These are phyloP conservation scores for Nigrospora osmanthi DNA, from an alignment of 2,329 filamentous ascomycete species.

Conservation along the genomic window DNA sequence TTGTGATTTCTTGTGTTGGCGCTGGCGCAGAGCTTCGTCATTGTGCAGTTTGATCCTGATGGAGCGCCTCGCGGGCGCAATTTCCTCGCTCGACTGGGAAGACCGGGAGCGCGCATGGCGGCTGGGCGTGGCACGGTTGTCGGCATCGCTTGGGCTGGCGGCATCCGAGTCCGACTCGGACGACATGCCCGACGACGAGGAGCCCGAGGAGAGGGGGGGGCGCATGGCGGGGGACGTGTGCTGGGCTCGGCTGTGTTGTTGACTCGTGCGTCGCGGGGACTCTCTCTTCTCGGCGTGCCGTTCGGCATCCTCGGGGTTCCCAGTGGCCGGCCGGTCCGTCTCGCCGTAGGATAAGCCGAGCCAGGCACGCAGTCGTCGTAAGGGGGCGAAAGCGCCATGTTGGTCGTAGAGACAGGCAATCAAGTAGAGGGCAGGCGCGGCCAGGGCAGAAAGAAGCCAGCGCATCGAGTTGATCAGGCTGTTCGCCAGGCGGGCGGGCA, in stretches of 20 bases:
- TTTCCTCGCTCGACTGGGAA: slow-evolving; percentile 51
- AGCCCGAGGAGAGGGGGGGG: slow-evolving; percentile 31
- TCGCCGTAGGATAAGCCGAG: slow-evolving; percentile 25
- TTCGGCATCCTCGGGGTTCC: slow-evolving; percentile 22
- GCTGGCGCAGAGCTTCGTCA: slow-evolving; percentile 63
- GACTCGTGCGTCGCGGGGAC: slow-evolving; percentile 10
- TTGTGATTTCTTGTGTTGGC: slow-evolving; percentile 60
- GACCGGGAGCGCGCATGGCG: slow-evolving; percentile 60
- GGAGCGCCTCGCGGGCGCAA: slow-evolving; percentile 62
- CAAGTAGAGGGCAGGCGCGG: slow-evolving; percentile 74
- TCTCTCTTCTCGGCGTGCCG: slow-evolving; percentile 21
- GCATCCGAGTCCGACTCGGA: slow-evolving; percentile 65
- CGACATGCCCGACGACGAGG: slow-evolving; percentile 56
- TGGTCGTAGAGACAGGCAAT: slow-evolving; percentile 79
- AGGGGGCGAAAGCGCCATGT: slow-evolving; percentile 68
- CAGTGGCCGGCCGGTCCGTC: slow-evolving; percentile 40
- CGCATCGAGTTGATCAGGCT: slow-evolving; percentile 69
- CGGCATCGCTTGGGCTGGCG: slow-evolving; percentile 22
- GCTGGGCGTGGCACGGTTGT: slow-evolving; percentile 17
- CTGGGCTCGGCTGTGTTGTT: slow-evolving; percentile 12
- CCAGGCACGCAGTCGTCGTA: slow-evolving; percentile 63
- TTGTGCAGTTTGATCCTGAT: slow-evolving; percentile 87
- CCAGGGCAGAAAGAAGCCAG: slow-evolving; percentile 70
- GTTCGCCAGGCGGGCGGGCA: slow-evolving; percentile 63
- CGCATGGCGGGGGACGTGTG: slow-evolving; percentile 15